Percentiles rank a stretch among this genome's conserved stretches.
These are phyloP conservation scores for Metrosideros polymorpha DNA, from an alignment of 441 rosid species.

Conservation along the genomic window DNA sequence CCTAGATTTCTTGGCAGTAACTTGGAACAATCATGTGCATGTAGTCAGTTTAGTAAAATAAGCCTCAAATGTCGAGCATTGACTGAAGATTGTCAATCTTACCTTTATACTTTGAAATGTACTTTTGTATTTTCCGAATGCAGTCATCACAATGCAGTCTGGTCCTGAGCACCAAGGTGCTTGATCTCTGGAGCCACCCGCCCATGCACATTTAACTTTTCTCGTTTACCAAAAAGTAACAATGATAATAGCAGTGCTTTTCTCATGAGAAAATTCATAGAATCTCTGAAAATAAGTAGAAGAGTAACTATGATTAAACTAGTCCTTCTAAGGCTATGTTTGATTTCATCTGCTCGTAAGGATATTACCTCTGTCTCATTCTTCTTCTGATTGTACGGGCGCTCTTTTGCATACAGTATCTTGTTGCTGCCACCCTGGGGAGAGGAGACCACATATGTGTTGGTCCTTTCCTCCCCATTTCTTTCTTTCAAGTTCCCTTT, in stretches of 20 bases:
- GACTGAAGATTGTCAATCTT: not conserved
- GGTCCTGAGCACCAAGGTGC: not conserved
- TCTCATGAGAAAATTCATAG: not conserved
- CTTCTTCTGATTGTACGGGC: not conserved
- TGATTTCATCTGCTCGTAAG: not conserved
- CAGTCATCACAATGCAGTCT: conserved; percentile 7
- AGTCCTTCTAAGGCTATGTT: not conserved
- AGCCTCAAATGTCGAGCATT: not conserved
- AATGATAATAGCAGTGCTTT: not conserved
- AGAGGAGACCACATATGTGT: not conserved
- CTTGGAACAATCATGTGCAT: not conserved
- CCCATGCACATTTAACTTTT: not conserved
- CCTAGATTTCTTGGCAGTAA: not conserved
- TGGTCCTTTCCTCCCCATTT: not conserved
- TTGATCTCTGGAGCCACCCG: not conserved
- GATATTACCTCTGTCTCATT: not conserved
- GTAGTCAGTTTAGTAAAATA: not conserved
- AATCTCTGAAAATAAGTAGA: not conserved
- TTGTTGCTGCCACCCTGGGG: not conserved
- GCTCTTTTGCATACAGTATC: not conserved
- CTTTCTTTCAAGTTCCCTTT: not conserved
- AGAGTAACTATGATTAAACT: not conserved
- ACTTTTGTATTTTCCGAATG: not conserved
- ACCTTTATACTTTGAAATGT: not conserved
- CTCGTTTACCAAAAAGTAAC: not conserved